These are phyloP conservation scores for Colletotrichum sp. DNA, from an alignment of 2,329 filamentous ascomycete species.

Conservation along the genomic window DNA sequence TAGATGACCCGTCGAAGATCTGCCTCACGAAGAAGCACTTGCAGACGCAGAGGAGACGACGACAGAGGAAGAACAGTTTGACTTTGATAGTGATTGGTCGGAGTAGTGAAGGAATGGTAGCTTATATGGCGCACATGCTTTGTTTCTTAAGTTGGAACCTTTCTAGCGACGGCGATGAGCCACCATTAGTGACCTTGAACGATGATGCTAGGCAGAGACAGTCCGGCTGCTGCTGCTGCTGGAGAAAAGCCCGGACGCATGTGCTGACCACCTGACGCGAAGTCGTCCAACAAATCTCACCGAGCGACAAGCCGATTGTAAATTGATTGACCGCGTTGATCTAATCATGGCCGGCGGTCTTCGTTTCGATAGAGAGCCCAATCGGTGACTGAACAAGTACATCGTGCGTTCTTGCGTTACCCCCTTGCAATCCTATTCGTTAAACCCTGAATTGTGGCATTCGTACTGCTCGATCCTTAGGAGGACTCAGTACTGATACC, in stretches of 20 bases:
- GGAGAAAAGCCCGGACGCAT: not conserved
- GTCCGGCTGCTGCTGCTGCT: not conserved
- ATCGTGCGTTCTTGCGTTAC: too few relatives aligned
- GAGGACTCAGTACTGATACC: not conserved
- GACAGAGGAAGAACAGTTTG: not conserved
- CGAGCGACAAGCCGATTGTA: not conserved
- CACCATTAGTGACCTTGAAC: slow-evolving; percentile 23
- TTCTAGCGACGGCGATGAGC: slow-evolving; percentile 11
- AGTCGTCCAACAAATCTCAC: not conserved
- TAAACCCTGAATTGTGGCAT: too few relatives aligned
- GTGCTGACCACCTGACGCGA: not conserved
- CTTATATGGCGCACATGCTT: too few relatives aligned
- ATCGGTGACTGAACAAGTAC: not conserved
- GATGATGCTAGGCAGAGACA: slow-evolving; percentile 20
- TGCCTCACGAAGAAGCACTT: not conserved
- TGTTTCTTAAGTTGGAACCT: too few relatives aligned
- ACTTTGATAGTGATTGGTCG: not conserved
- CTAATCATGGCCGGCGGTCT: not conserved
- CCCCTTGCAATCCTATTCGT: too few relatives aligned
- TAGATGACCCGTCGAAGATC: not conserved
- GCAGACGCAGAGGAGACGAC: not conserved
- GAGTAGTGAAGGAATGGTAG: too few relatives aligned
- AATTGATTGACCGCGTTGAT: not conserved
- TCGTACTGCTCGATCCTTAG: too few relatives aligned
- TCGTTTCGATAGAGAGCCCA: not conserved